A percentile compares a stretch with the other conserved stretches of the same genome.
Conservation (phyloP, 805 yeast genomes). For the Yarrowia divulgata region DNA sequence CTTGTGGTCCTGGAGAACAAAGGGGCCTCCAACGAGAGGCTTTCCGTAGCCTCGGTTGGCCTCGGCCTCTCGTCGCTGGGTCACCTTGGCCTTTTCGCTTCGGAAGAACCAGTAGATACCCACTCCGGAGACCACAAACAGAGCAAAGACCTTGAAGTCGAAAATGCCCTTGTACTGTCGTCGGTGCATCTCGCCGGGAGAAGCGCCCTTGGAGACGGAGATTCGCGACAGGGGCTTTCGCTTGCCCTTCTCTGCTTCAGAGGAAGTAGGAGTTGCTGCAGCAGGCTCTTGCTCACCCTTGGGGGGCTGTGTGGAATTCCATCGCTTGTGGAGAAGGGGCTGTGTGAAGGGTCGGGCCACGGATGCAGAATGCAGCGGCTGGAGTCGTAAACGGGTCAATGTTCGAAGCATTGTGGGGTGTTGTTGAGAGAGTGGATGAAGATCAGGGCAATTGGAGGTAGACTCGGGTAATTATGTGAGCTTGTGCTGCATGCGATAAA, state of each 20-base stretch:
- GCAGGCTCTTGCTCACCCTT: not conserved
- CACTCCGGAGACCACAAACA: slow-evolving; percentile 74
- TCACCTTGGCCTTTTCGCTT: slow-evolving; percentile 76
- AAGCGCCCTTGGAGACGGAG: slow-evolving; percentile 37
- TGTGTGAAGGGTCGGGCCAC: slow-evolving; percentile 2
- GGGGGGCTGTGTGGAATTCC: slow-evolving; percentile 38
- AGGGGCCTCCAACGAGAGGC: slow-evolving; percentile 93
- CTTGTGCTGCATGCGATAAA: slow-evolving; percentile 12
- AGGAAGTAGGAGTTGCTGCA: not conserved
- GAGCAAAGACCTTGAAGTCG: slow-evolving; percentile 80
- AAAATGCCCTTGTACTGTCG: slow-evolving; percentile 52
- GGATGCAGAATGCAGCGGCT: not conserved
- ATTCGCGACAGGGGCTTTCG: slow-evolving; percentile 38
- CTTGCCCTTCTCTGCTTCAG: not conserved
- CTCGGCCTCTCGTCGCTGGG: slow-evolving; percentile 79
- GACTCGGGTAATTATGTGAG: not conserved
- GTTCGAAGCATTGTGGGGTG: slow-evolving; percentile 27
- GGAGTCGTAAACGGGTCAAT: slow-evolving; percentile 32
- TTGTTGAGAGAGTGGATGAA: slow-evolving; percentile 2
- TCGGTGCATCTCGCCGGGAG: slow-evolving; percentile 47
- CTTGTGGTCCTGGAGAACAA: slow-evolving; percentile 71
- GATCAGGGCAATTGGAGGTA: slow-evolving; percentile 5
- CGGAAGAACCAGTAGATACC: slow-evolving; percentile 74
- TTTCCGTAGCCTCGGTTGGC: slow-evolving; percentile 87
- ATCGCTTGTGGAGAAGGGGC: slow-evolving; percentile 22